Base-by-base conservation (phyloP, 2,329 filamentous ascomycete genomes). In the Cryphonectria naterciae region DNA sequence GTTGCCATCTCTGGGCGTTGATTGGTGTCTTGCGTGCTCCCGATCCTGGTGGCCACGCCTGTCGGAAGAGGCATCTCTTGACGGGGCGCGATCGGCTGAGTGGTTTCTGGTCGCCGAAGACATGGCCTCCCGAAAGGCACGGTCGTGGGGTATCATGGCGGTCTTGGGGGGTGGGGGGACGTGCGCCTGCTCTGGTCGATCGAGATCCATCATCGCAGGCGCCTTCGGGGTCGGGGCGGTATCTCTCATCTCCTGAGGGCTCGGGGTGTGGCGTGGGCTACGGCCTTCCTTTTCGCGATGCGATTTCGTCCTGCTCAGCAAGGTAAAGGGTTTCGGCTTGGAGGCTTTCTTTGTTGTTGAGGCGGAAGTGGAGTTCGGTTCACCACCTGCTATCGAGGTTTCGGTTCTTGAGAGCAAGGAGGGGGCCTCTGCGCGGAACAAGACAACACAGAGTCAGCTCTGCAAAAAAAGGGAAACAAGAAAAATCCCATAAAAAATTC, bases 101-200 rank as follows among this genome's bases (percentile, higher is more conserved):
- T 91, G 90, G 75, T 92, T 93, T 73, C 93, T 87, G 69, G 86
- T 80, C 35, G 86, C 85, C 41, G 91, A 88, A 73, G 83, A 85
- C 84, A 93, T 91, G 82, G 91, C 91, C 61, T 91, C 88, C 75
- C 88, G 87, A 76, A 91, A 89, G 3, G 89, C 86, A 75, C 90
- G 88, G 70, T 94, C 93, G 75, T 89, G 87, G 52, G 81, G 87
- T 46, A 90, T 80, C 1, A 91, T 89, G 13, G 92, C 88, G 1
- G 91, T 90, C 78, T 86, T 91, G 67, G 89, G 82, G 22, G 85
- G 82, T 39, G 82, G 80, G 13, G 80, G 80, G 39, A 78, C 73
- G 68, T 80, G 77, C 37, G 78, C 75, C 74, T 78, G 80, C 65
- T 84, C 83, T 39, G 80, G 77, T 67, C 83, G 81, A 60, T 74